Evolutionary conservation across 345 rosid species (phyloP), one percentile per base, ranked within the genome.

Genomic region (Arabis alpina): DNA sequence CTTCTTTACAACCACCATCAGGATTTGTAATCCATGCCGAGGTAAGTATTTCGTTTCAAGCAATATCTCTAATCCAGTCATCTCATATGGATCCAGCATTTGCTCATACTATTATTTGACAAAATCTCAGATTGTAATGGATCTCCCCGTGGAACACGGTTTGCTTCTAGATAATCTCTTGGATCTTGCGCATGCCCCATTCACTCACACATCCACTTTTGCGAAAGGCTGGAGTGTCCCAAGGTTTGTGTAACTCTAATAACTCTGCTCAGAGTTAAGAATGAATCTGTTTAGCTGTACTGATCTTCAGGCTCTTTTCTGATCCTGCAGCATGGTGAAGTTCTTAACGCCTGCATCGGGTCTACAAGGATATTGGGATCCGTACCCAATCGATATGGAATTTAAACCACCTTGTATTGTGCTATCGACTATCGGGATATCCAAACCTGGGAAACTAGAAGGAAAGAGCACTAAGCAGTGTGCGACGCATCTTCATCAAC

Each of bases 181-280:
- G 81, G 99, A 94, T 80, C 96, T 91, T 13, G 97, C 96, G 3
- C 99, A 94, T 56, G 99, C 99, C 47, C 99, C 99, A 12, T 94
- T 91, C 71, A 94, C 97, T 55, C 99, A 91, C 74, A 94, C 99
- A 19, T 88, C 97, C 19, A 94, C 99, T 14, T 94, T 91, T 52
- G 99, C 99, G 74, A 94, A 91, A 82, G 99, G 99, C 52, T 94
- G 99, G 99, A 84, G 77, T 67, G 95, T 91, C 24, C 99, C 99
- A 37, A 90, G 96, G 98, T 93, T 75, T 71, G 85, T 68, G 75
- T 62, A 1, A 56, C 36, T 43, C 44, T 54, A n/a, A 39, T 45
- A 0, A 0, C 63, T 14, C 14, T 58, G n/a, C 10, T 48, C 10
- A 41, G 10, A n/a, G 0, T 16, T 57, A 2, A 45, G 44, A 40